These are phyloP conservation scores for Penicillium desertorum DNA, from an alignment of 495 filamentous ascomycete species.

Conservation along the genomic window DNA sequence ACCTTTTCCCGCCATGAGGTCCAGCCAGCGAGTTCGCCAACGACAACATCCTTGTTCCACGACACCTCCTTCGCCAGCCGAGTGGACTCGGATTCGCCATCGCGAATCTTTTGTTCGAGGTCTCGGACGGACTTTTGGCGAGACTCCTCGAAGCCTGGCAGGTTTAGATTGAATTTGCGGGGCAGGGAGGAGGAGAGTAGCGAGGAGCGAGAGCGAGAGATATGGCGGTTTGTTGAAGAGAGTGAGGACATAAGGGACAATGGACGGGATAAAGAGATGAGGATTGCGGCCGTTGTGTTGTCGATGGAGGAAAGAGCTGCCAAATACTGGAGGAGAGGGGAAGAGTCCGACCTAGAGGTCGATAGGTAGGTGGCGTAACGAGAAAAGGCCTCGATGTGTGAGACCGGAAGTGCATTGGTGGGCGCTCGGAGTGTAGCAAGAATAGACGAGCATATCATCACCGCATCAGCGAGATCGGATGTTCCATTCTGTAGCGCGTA, in stretches of 20 bases:
- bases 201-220: conserved; percentile 72
- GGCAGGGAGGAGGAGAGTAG: conserved; percentile 52
- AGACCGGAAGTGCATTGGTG: conserved; percentile 56
- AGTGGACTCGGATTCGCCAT: conserved; percentile 62
- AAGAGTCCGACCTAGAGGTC: conserved; percentile 66
- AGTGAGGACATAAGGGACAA: conserved; percentile 73
- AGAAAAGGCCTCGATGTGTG: conserved; percentile 68
- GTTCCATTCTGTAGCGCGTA: conserved; percentile 37
- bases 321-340: conserved; percentile 70
- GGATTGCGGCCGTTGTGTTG: conserved; percentile 76
- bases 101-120: conserved; percentile 68
- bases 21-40: conserved; percentile 88
- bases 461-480: conserved; percentile 68
- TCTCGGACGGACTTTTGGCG: conserved; percentile 77
- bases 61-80: conserved; percentile 72
- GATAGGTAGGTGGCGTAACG: conserved; percentile 66
- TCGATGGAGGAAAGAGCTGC: conserved; percentile 71
- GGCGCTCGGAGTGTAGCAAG: conserved; percentile 49
- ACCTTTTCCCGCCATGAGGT: conserved; percentile 80
- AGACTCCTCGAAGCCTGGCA: conserved; percentile 76
- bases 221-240: conserved; percentile 57
- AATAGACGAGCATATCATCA: conserved; percentile 55
- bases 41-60: conserved; percentile 92
- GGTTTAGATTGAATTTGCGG: conserved; percentile 52
- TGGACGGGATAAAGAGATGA: conserved; percentile 78